A percentile compares a stretch with the other conserved stretches of the same genome.
phyloP scores from a whole-genome alignment of 73 alveolate genomes.

The Urostyla sp. region DNA sequence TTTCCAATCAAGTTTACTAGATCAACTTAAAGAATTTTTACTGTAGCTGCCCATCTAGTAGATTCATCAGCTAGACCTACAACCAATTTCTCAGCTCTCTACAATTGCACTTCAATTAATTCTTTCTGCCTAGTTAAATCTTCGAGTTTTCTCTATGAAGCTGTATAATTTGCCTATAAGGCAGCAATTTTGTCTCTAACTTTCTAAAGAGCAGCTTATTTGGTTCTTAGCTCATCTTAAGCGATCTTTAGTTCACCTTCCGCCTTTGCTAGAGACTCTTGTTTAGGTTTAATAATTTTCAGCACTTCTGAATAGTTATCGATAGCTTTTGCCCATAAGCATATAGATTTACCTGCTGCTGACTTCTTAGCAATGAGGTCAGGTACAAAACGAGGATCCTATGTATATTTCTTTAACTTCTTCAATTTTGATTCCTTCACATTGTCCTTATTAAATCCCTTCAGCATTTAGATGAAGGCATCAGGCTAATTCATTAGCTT shows the following conservation, averaged over 20 bases:
- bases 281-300: constrained; percentile 97
- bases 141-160: constrained; percentile 88
- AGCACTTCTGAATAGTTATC: constrained; percentile 89
- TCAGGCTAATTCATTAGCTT: constrained; percentile 85
- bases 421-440: constrained; percentile 74
- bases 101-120: constrained; percentile 89
- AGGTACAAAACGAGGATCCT: constrained; percentile 81
- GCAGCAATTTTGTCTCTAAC: constrained; percentile 86
- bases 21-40: constrained; percentile 86
- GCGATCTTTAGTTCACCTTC: constrained; percentile 87
- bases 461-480: constrained; percentile 81
- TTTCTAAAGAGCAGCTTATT: constrained; percentile 91
- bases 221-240: constrained; percentile 82
- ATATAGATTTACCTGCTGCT: constrained; percentile 81
- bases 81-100: constrained; percentile 97
- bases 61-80: constrained; percentile 97
- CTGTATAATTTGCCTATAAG: constrained; percentile 88
- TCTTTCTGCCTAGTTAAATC: constrained; percentile 89
- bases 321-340: constrained; percentile 92
- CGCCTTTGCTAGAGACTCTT: constrained; percentile 94
- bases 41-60: constrained; percentile 85
- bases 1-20: constrained; percentile 96
- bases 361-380: constrained; percentile 78
- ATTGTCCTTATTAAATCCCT: constrained; percentile 86
- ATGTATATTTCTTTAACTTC: constrained; percentile 78